Percentiles rank a stretch among this genome's conserved stretches.
Evolutionary conservation across 306 rosid species (phyloP).

Genomic region (Sphenostylis stenocarpa): DNA sequence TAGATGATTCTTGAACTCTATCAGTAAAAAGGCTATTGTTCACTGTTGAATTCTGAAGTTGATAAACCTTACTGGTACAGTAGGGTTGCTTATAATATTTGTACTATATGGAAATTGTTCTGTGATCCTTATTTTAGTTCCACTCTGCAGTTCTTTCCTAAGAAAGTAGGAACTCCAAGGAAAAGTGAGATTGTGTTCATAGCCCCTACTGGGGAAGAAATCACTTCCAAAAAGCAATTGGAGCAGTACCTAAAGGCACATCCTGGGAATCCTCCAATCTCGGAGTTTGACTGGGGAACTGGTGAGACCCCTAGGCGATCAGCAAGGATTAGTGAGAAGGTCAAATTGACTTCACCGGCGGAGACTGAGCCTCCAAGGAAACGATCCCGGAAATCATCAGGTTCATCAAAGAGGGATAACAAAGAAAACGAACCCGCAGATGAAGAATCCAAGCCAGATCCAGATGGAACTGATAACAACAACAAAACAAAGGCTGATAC

Average conservation of each 20-base stretch:
- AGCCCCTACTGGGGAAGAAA: slow-evolving; percentile 91
- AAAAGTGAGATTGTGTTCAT: slow-evolving; percentile 73
- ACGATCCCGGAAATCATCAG: slow-evolving; percentile 66
- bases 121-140: not conserved
- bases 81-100: too few species aligned
- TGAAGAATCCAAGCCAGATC: slow-evolving; percentile 41
- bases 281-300: slow-evolving; percentile 89
- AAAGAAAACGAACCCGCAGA: slow-evolving; percentile 54
- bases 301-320: slow-evolving; percentile 96
- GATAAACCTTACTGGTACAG: too few species aligned
- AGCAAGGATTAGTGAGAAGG: slow-evolving; percentile 80
- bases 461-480: not conserved
- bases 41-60: too few species aligned
- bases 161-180: slow-evolving; percentile 73
- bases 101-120: not conserved
- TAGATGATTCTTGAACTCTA: too few species aligned
- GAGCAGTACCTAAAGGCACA: slow-evolving; percentile 86
- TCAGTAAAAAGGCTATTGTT: too few species aligned
- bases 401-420: slow-evolving; percentile 56
- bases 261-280: slow-evolving; percentile 71
- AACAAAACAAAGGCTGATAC: not conserved
- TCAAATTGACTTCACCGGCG: slow-evolving; percentile 60
- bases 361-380: slow-evolving; percentile 66
- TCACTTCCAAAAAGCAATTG: slow-evolving; percentile 59
- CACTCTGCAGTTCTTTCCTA: slow-evolving; percentile 65